Evolutionary conservation across 176 grass and related monocot genomes (phyloP).

Genomic region (Calamus simplicifolius): DNA sequence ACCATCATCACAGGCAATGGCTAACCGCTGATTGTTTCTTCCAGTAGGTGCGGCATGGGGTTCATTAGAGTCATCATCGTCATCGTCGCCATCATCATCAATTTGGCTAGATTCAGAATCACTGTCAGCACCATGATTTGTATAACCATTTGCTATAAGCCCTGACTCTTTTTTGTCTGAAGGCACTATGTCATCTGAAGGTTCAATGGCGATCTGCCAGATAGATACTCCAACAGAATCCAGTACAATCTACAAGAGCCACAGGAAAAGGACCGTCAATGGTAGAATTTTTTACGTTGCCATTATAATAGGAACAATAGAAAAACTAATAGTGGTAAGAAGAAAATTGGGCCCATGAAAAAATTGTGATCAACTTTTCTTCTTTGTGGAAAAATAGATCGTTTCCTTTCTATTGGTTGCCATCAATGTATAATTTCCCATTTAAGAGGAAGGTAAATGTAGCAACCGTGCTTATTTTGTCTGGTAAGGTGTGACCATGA

Average conservation of each 20-base stretch:
- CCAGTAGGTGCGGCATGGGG: constrained; percentile 23
- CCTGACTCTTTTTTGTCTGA: constrained; percentile 20
- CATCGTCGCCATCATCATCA: constrained; percentile 44
- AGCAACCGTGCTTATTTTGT: too few relatives aligned
- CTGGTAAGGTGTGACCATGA: too few relatives aligned
- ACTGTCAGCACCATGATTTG: constrained; percentile 23
- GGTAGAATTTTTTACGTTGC: too few relatives aligned
- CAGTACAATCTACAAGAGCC: constrained; percentile 46
- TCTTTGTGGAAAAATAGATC: too few relatives aligned
- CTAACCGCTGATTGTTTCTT: constrained; percentile 44
- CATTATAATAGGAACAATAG: too few relatives aligned
- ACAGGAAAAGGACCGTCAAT: background rate
- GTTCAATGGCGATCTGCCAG: constrained; percentile 88
- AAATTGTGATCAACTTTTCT: too few relatives aligned
- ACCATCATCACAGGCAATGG: constrained; percentile 85
- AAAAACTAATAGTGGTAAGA: too few relatives aligned
- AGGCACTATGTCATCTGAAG: constrained; percentile 29
- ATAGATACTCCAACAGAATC: constrained; percentile 60
- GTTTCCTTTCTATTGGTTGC: too few relatives aligned
- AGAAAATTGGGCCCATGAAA: too few relatives aligned
- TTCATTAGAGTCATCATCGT: constrained; percentile 4
- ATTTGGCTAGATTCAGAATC: constrained; percentile 64
- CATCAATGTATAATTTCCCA: too few relatives aligned
- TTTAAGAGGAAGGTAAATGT: too few relatives aligned
- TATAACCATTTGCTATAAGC: constrained; percentile 29